Conservation (phyloP, 2,329 filamentous ascomycete species). For the Xylariaceae sp. region DNA sequence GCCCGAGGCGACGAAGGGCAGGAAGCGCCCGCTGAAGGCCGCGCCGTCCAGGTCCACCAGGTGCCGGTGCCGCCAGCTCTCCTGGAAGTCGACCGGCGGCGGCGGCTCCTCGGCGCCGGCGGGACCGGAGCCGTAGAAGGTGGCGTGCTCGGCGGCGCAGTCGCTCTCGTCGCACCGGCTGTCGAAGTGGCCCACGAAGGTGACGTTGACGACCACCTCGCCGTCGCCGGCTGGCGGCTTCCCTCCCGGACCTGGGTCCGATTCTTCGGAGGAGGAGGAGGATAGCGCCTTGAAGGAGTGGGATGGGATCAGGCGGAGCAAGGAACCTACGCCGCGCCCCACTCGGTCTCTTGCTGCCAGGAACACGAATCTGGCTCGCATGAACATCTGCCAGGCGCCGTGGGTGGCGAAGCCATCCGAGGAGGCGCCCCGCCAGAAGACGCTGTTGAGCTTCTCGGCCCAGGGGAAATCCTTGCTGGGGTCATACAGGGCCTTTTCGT, state of each 20-base stretch:
- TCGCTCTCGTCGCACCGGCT: conserved; percentile 25
- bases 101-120: conserved; percentile 11
- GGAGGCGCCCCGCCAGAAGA: conserved; percentile 49
- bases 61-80: conserved; percentile 40
- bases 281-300: background rate
- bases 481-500: conserved; percentile 31
- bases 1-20: conserved; percentile 42
- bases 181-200: conserved; percentile 33
- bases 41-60: conserved; percentile 53
- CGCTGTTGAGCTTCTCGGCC: conserved; percentile 38
- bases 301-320: conserved; percentile 7
- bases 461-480: conserved; percentile 33
- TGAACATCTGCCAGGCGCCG: conserved; percentile 50
- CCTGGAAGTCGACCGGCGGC: conserved; percentile 23
- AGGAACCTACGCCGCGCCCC: conserved; percentile 5
- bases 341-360: conserved; percentile 34
- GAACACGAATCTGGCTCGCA: conserved; percentile 51
- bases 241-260: background rate
- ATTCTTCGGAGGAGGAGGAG: conserved; percentile 1
- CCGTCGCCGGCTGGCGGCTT: background rate
- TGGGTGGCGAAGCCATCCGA: conserved; percentile 41
- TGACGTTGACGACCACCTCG: conserved; percentile 23
- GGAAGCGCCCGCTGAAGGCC: conserved; percentile 40
- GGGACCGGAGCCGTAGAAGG: conserved; percentile 26
- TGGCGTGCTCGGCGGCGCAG: conserved; percentile 22